Conservation (phyloP, 2,329 filamentous ascomycete species). For the Aspergillus arachidicola region DNA sequence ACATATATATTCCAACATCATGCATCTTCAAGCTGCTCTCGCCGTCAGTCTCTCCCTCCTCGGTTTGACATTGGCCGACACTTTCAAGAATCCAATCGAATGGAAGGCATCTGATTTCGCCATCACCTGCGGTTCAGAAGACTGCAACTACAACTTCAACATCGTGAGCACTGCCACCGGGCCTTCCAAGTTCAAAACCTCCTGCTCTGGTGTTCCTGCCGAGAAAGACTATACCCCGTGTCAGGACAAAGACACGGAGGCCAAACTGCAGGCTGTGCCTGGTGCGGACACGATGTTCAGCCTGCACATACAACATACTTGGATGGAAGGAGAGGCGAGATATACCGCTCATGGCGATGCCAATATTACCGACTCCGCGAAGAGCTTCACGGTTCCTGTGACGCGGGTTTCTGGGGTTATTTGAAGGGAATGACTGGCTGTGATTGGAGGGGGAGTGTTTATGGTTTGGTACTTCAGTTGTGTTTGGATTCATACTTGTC, state of each 20-base stretch:
- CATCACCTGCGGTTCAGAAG: neutral
- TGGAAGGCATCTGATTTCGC: neutral
- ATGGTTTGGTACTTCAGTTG: too few species aligned
- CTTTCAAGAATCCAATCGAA: neutral
- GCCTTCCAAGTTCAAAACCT: neutral
- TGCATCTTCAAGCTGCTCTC: neutral
- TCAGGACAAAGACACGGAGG: neutral
- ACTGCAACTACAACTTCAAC: neutral
- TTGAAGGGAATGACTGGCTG: too few species aligned
- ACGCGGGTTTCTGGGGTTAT: neutral
- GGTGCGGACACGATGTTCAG: neutral
- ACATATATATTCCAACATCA: neutral
- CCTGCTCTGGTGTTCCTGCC: neutral
- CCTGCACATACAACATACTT: neutral
- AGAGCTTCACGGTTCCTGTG: neutral
- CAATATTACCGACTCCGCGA: neutral
- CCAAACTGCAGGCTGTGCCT: neutral
- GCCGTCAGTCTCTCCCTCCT: neutral
- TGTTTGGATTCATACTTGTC: too few species aligned
- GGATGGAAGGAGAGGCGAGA: neutral
- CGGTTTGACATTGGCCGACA: neutral
- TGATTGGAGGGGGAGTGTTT: too few species aligned
- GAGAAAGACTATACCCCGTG: neutral
- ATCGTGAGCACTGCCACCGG: neutral
- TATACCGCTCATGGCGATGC: neutral